Percentiles rank a stretch among this genome's conserved stretches.
These are phyloP conservation scores for Sclerotinia glacialis DNA, from an alignment of 2,329 filamentous ascomycete species.

Conservation along the genomic window DNA sequence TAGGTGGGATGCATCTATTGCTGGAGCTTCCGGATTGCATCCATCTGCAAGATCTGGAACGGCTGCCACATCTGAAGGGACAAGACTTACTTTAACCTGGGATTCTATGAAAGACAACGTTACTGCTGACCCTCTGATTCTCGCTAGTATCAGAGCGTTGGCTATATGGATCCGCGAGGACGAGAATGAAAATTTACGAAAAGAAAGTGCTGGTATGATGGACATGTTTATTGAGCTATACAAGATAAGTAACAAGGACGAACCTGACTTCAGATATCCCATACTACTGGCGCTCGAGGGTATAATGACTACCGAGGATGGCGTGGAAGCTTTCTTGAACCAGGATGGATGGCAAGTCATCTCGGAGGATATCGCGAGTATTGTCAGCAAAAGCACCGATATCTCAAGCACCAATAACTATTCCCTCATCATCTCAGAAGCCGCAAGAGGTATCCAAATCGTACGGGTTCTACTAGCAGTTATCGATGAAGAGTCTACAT, in stretches of 20 bases:
- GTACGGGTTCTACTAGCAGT: conserved; percentile 54
- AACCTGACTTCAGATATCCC: conserved; percentile 55
- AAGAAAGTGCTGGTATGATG: conserved; percentile 49
- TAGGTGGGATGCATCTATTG: conserved; percentile 65
- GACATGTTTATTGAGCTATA: conserved; percentile 66
- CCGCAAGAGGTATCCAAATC: conserved; percentile 53
- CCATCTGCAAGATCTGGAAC: conserved; percentile 50
- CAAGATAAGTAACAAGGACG: conserved; percentile 34
- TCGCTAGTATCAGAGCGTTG: conserved; percentile 56
- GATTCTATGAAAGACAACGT: conserved; percentile 51
- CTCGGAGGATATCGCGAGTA: conserved; percentile 48
- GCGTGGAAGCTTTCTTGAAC: conserved; percentile 43
- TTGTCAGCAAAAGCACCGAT: conserved; percentile 40
- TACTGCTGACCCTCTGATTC: conserved; percentile 55
- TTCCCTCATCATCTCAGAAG: conserved; percentile 38
- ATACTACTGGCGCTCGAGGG: conserved; percentile 60
- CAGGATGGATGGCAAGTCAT: conserved; percentile 56
- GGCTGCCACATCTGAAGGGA: conserved; percentile 46
- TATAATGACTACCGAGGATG: conserved; percentile 48
- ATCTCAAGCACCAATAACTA: neutral
- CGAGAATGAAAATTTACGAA: conserved; percentile 57
- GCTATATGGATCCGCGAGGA: conserved; percentile 69
- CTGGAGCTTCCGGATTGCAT: conserved; percentile 60
- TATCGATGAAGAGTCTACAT: conserved; percentile 48
- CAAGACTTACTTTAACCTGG: conserved; percentile 53